phyloP scores from a whole-genome alignment of 1,284 basidiomycete species.

The Sporisorium graminicola region DNA sequence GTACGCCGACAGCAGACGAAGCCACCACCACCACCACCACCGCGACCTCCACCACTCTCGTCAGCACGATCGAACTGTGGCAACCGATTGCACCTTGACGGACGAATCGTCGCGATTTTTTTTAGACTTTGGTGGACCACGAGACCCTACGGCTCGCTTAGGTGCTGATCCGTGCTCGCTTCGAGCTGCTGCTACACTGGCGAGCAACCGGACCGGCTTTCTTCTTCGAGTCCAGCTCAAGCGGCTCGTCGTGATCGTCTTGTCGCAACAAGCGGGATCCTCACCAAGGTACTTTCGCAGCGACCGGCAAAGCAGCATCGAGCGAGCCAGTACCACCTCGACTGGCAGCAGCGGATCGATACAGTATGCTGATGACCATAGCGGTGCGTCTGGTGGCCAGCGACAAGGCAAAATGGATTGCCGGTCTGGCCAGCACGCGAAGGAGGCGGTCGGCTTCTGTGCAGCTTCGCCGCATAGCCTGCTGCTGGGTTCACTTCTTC shows the following conservation, averaged over 20 bases:
- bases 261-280: not conserved
- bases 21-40: not conserved
- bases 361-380: not conserved
- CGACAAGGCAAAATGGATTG: not conserved
- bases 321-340: not conserved
- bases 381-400: not conserved
- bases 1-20: not conserved
- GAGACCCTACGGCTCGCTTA: constrained; percentile 11
- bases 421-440: not conserved
- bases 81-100: not conserved
- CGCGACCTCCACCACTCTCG: too few relatives aligned
- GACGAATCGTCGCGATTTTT: too few relatives aligned
- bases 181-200: not conserved
- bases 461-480: not conserved
- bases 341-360: not conserved
- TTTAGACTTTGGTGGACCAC: too few relatives aligned
- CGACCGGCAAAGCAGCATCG: not conserved
- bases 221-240: not conserved
- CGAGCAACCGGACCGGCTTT: constrained; percentile 9
- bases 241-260: not conserved
- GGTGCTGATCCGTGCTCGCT: not conserved
- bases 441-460: not conserved
- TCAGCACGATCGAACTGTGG: not conserved
- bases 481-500: not conserved
- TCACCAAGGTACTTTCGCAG: not conserved